A percentile compares a stretch with the other conserved stretches of the same genome.
Conservation (phyloP, 1,284 basidiomycete genomes). For the Phellinidium pouzarii region DNA sequence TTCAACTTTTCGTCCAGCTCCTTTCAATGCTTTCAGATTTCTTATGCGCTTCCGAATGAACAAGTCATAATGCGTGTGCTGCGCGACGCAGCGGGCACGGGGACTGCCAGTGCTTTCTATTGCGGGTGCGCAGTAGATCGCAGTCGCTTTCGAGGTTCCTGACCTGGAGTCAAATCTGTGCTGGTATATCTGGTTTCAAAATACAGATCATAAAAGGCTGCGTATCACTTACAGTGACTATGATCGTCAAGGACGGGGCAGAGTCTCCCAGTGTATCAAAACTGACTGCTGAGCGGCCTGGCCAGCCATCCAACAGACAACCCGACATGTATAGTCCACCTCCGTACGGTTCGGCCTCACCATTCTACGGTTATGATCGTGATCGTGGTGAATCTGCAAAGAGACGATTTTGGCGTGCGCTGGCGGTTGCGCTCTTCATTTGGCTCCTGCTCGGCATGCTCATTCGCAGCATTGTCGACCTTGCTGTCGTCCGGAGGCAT, state of each 20-base stretch:
- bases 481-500: slow-evolving; percentile 1
- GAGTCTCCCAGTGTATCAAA: not conserved
- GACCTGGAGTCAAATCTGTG: not conserved
- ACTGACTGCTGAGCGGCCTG: not conserved
- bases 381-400: not conserved
- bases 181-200: not conserved
- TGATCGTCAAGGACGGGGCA: slow-evolving; percentile 9
- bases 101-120: not conserved
- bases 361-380: not conserved
- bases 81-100: not conserved
- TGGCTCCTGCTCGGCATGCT: slow-evolving; percentile 7
- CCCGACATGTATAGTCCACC: not conserved
- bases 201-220: not conserved
- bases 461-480: not conserved
- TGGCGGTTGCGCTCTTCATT: slow-evolving; percentile 3
- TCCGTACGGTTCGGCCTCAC: not conserved
- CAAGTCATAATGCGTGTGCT: too few relatives aligned
- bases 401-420: slow-evolving; percentile 4
- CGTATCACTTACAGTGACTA: not conserved
- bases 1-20: too few relatives aligned
- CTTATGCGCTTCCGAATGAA: too few relatives aligned
- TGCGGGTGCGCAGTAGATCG: not conserved
- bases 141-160: not conserved
- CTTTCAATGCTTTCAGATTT: too few relatives aligned
- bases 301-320: not conserved